phyloP scores from a whole-genome alignment of 2,329 filamentous ascomycete species.

The Coleophoma cylindrospora region DNA sequence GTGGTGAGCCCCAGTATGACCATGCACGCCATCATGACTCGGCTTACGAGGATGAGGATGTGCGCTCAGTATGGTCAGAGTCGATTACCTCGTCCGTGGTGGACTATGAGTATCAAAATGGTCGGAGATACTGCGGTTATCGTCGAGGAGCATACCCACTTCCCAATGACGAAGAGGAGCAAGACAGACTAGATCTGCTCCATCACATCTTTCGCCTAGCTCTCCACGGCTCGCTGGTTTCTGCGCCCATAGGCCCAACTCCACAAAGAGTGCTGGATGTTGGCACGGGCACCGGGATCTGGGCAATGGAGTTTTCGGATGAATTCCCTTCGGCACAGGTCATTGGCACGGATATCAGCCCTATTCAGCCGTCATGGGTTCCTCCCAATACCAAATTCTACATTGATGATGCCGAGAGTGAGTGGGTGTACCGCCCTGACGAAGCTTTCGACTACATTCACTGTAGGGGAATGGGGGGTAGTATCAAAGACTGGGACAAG shows the following conservation, averaged over 20 bases:
- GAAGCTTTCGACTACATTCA: conserved; percentile 26
- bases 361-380: conserved; percentile 58
- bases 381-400: conserved; percentile 69
- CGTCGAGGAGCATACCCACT: conserved; percentile 30
- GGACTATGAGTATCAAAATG: conserved; percentile 39
- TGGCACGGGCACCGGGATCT: conserved; percentile 36
- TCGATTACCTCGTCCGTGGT: conserved; percentile 36
- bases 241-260: conserved; percentile 8
- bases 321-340: conserved; percentile 51
- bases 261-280: conserved; percentile 30
- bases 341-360: conserved; percentile 58
- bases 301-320: conserved; percentile 34
- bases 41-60: background rate
- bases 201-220: conserved; percentile 28
- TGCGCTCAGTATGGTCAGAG: background rate
- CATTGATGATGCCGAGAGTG: conserved; percentile 34
- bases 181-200: conserved; percentile 23
- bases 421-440: conserved; percentile 28
- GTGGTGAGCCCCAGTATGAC: background rate
- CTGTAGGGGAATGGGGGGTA: conserved; percentile 19
- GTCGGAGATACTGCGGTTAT: conserved; percentile 37
- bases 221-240: conserved; percentile 7
- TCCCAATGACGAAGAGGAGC: conserved; percentile 34
- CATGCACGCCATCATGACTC: background rate
- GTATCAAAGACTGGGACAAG: conserved; percentile 3